Conservation (phyloP, 768 basidiomycete genomes). For the Auricularia heimuer region DNA sequence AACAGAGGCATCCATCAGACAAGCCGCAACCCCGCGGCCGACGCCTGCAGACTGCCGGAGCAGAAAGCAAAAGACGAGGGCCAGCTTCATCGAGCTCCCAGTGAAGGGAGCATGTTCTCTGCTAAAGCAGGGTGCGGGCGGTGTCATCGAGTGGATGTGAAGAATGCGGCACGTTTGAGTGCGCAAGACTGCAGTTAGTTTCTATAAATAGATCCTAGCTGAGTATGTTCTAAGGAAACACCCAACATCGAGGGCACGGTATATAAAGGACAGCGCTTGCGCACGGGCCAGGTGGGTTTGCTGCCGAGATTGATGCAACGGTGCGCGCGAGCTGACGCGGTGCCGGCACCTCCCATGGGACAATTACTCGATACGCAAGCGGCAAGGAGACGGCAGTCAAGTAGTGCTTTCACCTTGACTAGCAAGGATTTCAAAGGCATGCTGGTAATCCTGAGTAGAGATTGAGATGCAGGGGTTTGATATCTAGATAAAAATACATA, state of each 20-base stretch:
- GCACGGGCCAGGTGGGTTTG: too few relatives aligned
- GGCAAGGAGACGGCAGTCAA: too few relatives aligned
- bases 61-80: not conserved
- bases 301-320: too few relatives aligned
- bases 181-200: constrained; percentile 1
- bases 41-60: not conserved
- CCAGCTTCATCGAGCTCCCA: not conserved
- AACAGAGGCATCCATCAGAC: not conserved
- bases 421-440: too few relatives aligned
- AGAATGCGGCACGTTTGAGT: constrained; percentile 2
- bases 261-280: not conserved
- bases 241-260: not conserved
- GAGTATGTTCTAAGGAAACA: constrained; percentile 1
- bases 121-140: not conserved
- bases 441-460: too few relatives aligned
- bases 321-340: too few relatives aligned
- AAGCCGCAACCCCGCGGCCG: not conserved
- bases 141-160: not conserved
- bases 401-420: too few relatives aligned
- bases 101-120: not conserved
- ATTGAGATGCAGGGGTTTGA: too few relatives aligned
- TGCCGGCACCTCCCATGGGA: too few relatives aligned
- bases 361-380: too few relatives aligned
- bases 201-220: constrained; percentile 4
- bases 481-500: too few relatives aligned